phyloP scores from a whole-genome alignment of 331 rosid genomes.

The Stylosanthes scabra region DNA sequence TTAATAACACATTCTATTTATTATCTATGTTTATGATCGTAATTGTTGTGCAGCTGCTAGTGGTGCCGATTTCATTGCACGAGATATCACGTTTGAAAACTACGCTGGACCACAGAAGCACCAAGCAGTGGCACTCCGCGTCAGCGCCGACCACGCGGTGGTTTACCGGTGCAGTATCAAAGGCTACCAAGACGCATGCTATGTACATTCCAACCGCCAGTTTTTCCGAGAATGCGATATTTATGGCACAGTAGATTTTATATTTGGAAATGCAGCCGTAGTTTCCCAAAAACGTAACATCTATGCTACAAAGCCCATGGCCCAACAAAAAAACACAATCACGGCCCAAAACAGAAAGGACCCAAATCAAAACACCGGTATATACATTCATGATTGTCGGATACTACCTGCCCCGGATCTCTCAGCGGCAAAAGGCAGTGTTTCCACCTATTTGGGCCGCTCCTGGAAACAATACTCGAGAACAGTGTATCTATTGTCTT shows the following conservation, averaged over 20 bases:
- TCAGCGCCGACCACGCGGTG: slow-evolving; percentile 92
- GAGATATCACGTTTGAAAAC: slow-evolving; percentile 86
- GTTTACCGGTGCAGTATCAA: slow-evolving; percentile 67
- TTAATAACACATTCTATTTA: background rate
- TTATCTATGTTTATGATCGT: background rate
- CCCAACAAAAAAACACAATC: slow-evolving; percentile 78
- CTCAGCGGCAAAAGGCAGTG: slow-evolving; percentile 40
- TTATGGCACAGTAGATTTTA: slow-evolving; percentile 90
- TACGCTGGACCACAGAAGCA: slow-evolving; percentile 81
- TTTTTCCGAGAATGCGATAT: slow-evolving; percentile 78
- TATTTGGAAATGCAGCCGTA: slow-evolving; percentile 93
- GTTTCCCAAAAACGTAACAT: slow-evolving; percentile 85
- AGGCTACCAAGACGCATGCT: slow-evolving; percentile 85
- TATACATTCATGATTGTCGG: slow-evolving; percentile 83
- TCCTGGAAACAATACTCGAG: slow-evolving; percentile 94
- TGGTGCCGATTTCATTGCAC: slow-evolving; percentile 85
- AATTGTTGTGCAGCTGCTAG: slow-evolving; percentile 69
- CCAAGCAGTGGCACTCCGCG: slow-evolving; percentile 96
- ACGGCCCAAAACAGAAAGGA: slow-evolving; percentile 97
- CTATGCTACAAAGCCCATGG: slow-evolving; percentile 83
- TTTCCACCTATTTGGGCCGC: slow-evolving; percentile 83
- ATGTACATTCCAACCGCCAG: slow-evolving; percentile 95
- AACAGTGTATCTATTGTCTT: slow-evolving; percentile 65
- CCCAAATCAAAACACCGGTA: slow-evolving; percentile 96
- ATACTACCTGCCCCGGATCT: slow-evolving; percentile 73